Percentiles rank a stretch among this genome's conserved stretches.
Evolutionary conservation across 352 stramenopile genomes (phyloP).

Genomic region (Phytopythium chamaehyphon): DNA sequence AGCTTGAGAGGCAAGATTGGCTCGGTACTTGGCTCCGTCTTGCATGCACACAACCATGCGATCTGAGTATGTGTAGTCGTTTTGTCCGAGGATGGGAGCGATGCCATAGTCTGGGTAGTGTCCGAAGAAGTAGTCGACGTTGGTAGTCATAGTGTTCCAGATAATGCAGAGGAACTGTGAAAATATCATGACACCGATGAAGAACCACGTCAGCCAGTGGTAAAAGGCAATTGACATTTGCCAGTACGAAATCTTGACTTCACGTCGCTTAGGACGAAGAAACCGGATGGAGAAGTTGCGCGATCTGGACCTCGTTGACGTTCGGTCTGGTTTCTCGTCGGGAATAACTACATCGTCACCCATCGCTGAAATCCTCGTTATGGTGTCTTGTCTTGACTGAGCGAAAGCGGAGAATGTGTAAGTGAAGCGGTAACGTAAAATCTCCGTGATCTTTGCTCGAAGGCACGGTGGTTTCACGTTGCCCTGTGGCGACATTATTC

Average conservation of each 20-base stretch:
- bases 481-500: too few relatives aligned
- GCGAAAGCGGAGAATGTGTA: too few relatives aligned
- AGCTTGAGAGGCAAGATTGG: not conserved
- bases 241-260: constrained; percentile 3
- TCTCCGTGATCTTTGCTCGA: too few relatives aligned
- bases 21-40: not conserved
- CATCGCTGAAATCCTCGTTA: too few relatives aligned
- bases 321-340: too few relatives aligned
- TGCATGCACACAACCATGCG: not conserved
- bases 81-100: not conserved
- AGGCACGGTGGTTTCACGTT: too few relatives aligned
- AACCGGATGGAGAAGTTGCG: not conserved
- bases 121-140: constrained; percentile 5
- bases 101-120: not conserved
- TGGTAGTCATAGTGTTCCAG: constrained; percentile 1
- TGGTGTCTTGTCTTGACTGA: too few relatives aligned
- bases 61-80: constrained; percentile 2
- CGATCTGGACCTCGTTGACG: not conserved
- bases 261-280: not conserved
- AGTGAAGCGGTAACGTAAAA: too few relatives aligned
- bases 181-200: constrained; percentile 5
- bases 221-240: constrained; percentile 3
- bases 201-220: constrained; percentile 6
- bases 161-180: constrained; percentile 5
- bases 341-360: too few relatives aligned